Evolutionary conservation across 352 stramenopile genomes (phyloP).

Genomic region (Nothophytophthora sp.): DNA sequence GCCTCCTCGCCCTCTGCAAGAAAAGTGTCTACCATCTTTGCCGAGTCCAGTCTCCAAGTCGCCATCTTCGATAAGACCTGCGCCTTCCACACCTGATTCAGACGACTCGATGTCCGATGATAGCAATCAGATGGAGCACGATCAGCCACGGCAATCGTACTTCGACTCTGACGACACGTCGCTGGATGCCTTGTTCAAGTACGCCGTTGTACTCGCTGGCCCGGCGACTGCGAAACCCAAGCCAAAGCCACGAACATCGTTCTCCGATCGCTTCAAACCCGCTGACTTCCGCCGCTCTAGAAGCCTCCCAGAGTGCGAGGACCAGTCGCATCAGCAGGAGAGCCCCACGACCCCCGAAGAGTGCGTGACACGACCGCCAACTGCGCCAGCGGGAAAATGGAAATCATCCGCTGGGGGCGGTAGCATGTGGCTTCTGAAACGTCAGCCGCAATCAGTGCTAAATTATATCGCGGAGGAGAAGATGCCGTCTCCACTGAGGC

Average conservation of each 20-base stretch:
- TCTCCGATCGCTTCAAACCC: conserved; percentile 39
- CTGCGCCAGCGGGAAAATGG: conserved; percentile 21
- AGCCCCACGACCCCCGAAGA: conserved; percentile 12
- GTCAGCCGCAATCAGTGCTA: conserved; percentile 21
- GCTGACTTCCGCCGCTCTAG: conserved; percentile 44
- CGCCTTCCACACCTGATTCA: not conserved
- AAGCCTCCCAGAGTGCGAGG: conserved; percentile 39
- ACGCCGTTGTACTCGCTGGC: conserved; percentile 62
- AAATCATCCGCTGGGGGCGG: conserved; percentile 20
- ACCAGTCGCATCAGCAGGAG: conserved; percentile 17
- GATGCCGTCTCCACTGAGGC: conserved; percentile 16
- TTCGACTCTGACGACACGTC: conserved; percentile 46
- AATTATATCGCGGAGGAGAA: conserved; percentile 36
- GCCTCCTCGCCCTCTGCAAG: too few species aligned
- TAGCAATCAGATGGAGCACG: conserved; percentile 36
- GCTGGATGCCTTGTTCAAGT: conserved; percentile 68
- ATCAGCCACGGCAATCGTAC: conserved; percentile 22
- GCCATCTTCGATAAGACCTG: not conserved
- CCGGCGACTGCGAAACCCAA: conserved; percentile 35
- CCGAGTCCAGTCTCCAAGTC: not conserved
- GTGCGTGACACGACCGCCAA: conserved; percentile 4
- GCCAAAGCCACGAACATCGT: conserved; percentile 25
- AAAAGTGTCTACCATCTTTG: not conserved
- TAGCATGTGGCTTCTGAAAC: conserved; percentile 25
- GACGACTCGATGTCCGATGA: conserved; percentile 10